Conservation (phyloP, 495 filamentous ascomycete genomes). For the Parathielavia hyrcaniae region DNA sequence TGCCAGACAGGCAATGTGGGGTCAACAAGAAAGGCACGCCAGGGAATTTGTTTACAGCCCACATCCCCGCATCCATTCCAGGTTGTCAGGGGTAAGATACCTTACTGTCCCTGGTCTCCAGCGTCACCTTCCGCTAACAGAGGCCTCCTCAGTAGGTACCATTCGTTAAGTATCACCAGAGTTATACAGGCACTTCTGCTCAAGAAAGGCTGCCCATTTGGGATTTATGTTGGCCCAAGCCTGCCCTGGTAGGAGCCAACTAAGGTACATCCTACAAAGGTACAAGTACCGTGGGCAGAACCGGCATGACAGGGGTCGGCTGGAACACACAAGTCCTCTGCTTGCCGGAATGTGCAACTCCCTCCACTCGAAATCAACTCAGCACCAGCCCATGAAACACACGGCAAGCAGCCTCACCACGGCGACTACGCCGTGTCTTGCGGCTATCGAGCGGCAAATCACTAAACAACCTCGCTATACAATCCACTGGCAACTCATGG, state of each 20-base stretch:
- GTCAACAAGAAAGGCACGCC: conserved; percentile 3
- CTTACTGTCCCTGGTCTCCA: background rate
- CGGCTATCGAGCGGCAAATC: background rate
- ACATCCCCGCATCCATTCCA: conserved; percentile 1
- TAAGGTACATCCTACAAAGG: background rate
- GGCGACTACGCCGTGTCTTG: too few relatives aligned
- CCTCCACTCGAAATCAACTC: background rate
- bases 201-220: too few relatives aligned
- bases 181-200: background rate
- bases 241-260: background rate
- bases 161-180: background rate
- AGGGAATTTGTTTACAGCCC: conserved; percentile 8
- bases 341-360: background rate
- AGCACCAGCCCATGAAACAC: background rate
- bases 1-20: conserved; percentile 6
- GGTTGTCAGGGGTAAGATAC: background rate
- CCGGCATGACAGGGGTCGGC: background rate
- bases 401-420: background rate
- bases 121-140: background rate
- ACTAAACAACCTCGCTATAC: too few relatives aligned
- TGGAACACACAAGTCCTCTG: background rate
- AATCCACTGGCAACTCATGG: too few relatives aligned
- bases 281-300: background rate
- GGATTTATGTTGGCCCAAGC: too few relatives aligned
- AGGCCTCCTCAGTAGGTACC: background rate